Evolutionary conservation across 2,329 filamentous ascomycete genomes (phyloP).

Genomic region (Mycogone perniciosa): DNA sequence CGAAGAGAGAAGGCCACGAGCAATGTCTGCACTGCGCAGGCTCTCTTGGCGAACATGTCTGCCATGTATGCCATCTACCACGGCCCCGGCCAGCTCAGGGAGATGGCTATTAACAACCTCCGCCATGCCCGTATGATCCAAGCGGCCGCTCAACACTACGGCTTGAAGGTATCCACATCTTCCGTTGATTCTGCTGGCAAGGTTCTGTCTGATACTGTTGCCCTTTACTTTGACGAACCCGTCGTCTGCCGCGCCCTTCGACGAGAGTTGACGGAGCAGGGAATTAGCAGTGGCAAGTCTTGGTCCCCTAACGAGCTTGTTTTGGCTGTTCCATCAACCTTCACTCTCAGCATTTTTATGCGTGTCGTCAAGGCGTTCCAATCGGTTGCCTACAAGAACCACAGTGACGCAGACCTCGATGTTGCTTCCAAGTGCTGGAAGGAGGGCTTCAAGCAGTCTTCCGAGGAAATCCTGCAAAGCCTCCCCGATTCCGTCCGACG

Average conservation of each 20-base stretch:
- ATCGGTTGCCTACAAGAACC: constrained; percentile 21
- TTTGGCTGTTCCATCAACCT: constrained; percentile 23
- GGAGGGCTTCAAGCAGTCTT: constrained; percentile 27
- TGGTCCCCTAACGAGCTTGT: constrained; percentile 20
- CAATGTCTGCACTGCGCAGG: constrained; percentile 95
- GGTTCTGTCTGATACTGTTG: constrained; percentile 73
- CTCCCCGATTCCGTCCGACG: constrained; percentile 59
- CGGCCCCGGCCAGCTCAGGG: constrained; percentile 73
- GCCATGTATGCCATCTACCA: constrained; percentile 94
- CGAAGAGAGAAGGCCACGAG: constrained; percentile 93
- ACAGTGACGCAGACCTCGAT: constrained; percentile 17
- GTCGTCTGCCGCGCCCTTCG: constrained; percentile 18
- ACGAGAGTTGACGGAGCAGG: constrained; percentile 42
- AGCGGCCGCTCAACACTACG: constrained; percentile 54
- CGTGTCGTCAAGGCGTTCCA: constrained; percentile 21
- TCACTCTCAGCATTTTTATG: constrained; percentile 18
- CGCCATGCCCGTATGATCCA: constrained; percentile 65
- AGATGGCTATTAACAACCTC: constrained; percentile 74
- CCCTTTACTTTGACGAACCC: constrained; percentile 45
- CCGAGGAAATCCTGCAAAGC: constrained; percentile 30
- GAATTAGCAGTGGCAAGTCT: constrained; percentile 70
- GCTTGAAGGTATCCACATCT: constrained; percentile 55
- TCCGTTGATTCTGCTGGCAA: constrained; percentile 50
- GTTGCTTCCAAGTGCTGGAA: constrained; percentile 36
- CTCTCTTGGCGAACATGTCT: constrained; percentile 89